Base-by-base conservation (phyloP, 495 filamentous ascomycete species). In the Margaritispora aquatica region DNA sequence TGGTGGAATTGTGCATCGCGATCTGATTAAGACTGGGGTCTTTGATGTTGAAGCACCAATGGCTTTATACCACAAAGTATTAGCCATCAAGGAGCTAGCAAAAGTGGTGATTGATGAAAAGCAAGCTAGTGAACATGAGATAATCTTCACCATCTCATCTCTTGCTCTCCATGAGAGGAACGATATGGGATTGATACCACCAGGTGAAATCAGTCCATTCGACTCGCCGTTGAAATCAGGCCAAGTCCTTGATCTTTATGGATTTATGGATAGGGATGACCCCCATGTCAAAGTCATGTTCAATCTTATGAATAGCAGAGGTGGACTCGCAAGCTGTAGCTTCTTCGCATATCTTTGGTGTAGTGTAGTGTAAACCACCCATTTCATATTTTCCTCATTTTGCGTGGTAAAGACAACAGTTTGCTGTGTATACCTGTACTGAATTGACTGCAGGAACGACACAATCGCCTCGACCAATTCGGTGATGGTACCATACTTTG, bases 211-310 rank as follows among this genome's bases (percentile, higher is more conserved):
- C n/a, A 51, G 31, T 17, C 56, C 56, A 4, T 60, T 60, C 21
- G 34, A 34, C 20, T 46, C 34, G 34, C 58, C 58, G 36, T 26
- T 60, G 20, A 54, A 48, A 26, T 29, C 23, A 26, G 44, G 22
- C n/a, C 51, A 60, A 51, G 44, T 44, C 51, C 36, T 55, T n/a
- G 49, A 60, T 60, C 9, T 55, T 26, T 60, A 60, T 48, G 51
- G 50, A 0, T 20, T 48, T 2, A 31, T 60, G 29, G 24, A 15
- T 26, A 24, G 47, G 21, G 23, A 29, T 3, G 38, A 36, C 9
- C 29, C 27, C 26, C 58, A 60, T 55, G 23, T 54, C 24, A 60
- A 49, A 36, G 50, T 51, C 2, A 5, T 60, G 26, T 5, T 24
- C 4, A 54, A 60, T 1, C 19, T 60, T 1, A 13, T 60, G 13